Base-by-base conservation (phyloP, 352 stramenopile species). In the Globisporangium uncinulatum region DNA sequence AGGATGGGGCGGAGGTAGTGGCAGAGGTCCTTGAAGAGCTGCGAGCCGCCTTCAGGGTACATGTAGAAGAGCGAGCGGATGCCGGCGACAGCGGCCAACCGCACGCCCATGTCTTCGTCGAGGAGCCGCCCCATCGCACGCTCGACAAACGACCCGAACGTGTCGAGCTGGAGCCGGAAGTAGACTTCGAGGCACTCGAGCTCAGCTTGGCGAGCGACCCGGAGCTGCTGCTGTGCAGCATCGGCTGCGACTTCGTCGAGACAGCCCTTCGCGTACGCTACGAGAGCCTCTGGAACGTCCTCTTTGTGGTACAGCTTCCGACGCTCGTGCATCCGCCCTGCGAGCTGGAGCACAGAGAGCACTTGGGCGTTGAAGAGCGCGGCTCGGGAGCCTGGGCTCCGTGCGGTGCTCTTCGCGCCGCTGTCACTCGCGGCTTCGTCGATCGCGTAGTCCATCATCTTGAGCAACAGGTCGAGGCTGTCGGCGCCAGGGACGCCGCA, bases 51-150 rank as follows among this genome's bases (percentile, higher is more conserved):
- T 51, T 93, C 81, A 17, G 79, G 78, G 61, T 88, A 93, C 83
- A 92, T 95, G 56, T 77, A 87, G 54, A 86, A 87, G 19, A 93
- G 29, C 6, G 83, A 82, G 54, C 91, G 82, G 42, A 89, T 69
- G 14, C 73, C 62, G 44, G 59, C 62, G 10, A 76, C 67, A 7
- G 80, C 71, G 7, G 70, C 56, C 6, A 75, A 49, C 21, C 85
- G 86, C 5, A 95, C 86, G 29, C 59, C 63, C 11, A 78, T 59
- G 41, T 87, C 82, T 3, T 56, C 51, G 45, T 95, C 84, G 9
- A 72, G 64, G 4, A 93, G 47, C 10, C 67, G 64, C 37, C 59
- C 21, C 39, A 89, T 73, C 6, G 70, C 73, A 9, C 52, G 51
- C 44, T 86, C 77, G 14, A 84, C 66, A 54, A 91, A 93, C 9